phyloP scores from a whole-genome alignment of 768 basidiomycete species.

The Tylopilus intermedius region DNA sequence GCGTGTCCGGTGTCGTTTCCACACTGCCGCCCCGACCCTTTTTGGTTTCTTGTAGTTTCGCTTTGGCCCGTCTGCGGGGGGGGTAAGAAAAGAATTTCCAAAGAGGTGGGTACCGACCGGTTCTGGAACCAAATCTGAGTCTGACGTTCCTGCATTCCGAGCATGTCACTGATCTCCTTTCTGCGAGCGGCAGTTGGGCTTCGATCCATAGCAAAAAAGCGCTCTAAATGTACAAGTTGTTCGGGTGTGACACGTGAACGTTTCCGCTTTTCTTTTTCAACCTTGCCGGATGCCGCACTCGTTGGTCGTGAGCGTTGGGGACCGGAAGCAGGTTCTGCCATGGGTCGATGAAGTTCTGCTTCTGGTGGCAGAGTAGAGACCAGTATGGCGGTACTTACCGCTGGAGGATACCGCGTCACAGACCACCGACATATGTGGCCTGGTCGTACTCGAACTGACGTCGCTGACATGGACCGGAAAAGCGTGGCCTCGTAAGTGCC shows the following conservation, averaged over 20 bases:
- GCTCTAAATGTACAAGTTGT: constrained; percentile 73
- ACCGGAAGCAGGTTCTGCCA: constrained; percentile 32
- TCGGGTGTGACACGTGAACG: constrained; percentile 76
- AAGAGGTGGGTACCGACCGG: constrained; percentile 34
- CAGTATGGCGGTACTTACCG: constrained; percentile 25
- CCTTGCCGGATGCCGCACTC: constrained; percentile 23
- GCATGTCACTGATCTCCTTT: constrained; percentile 64
- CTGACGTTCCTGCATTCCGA: constrained; percentile 84
- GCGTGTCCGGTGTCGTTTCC: constrained; percentile 42
- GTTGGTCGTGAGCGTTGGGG: constrained; percentile 34
- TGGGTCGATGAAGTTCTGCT: constrained; percentile 13
- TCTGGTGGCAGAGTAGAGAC: constrained; percentile 26
- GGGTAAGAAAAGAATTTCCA: not conserved
- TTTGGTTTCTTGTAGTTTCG: constrained; percentile 65
- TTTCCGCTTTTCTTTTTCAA: constrained; percentile 59
- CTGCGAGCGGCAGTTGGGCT: constrained; percentile 69
- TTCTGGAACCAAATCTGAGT: constrained; percentile 92
- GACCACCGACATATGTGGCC: constrained; percentile 26
- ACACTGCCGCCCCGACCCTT: constrained; percentile 33
- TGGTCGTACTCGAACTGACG: constrained; percentile 18
- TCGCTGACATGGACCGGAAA: constrained; percentile 31
- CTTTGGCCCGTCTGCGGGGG: constrained; percentile 76
- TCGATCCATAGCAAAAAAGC: constrained; percentile 60
- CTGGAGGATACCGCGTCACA: constrained; percentile 16
- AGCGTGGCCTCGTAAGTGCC: constrained; percentile 14